A percentile compares a stretch with the other conserved stretches of the same genome.
phyloP scores from a whole-genome alignment of 1,284 basidiomycete genomes.

The Ustanciosporium gigantosporum region DNA sequence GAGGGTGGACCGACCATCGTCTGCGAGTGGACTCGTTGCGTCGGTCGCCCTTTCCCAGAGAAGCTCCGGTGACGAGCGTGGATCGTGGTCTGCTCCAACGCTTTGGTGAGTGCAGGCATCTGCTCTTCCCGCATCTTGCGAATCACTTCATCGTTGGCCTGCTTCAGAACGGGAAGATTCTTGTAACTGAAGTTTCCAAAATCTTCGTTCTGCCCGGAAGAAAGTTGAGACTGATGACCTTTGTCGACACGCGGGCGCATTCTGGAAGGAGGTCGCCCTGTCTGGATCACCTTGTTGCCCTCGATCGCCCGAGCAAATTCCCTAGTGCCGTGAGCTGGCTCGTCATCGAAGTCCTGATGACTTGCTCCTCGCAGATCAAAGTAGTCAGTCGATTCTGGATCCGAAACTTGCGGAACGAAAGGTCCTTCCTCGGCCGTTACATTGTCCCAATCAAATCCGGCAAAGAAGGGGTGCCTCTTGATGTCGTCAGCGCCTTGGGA shows the following conservation, averaged over 20 bases:
- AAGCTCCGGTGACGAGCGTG: conserved; percentile 52
- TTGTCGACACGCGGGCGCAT: conserved; percentile 31
- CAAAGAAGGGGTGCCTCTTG: conserved; percentile 87
- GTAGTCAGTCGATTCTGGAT: conserved; percentile 98
- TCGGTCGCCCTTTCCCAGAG: conserved; percentile 38
- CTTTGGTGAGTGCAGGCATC: conserved; percentile 42
- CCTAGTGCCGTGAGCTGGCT: conserved; percentile 61
- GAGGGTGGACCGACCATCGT: conserved; percentile 64
- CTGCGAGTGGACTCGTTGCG: conserved; percentile 37
- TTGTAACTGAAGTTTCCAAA: conserved; percentile 99
- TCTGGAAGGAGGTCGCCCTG: conserved; percentile 62
- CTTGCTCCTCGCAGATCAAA: conserved; percentile 94
- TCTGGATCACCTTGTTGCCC: conserved; percentile 37
- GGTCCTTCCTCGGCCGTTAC: conserved; percentile 85
- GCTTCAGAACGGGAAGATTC: conserved; percentile 93
- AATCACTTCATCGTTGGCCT: conserved; percentile 98
- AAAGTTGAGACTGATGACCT: conserved; percentile 12
- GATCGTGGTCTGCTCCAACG: conserved; percentile 35
- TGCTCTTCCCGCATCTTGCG: conserved; percentile 72
- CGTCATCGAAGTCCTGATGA: conserved; percentile 84
- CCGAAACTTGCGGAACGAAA: conserved; percentile 91
- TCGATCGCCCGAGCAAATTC: conserved; percentile 47
- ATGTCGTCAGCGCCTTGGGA: conserved; percentile 88
- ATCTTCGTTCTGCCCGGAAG: conserved; percentile 68
- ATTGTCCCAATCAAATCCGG: conserved; percentile 88